Evolutionary conservation across 73 alveolate species (phyloP).

Genomic region (Paraurostyla sp.): DNA sequence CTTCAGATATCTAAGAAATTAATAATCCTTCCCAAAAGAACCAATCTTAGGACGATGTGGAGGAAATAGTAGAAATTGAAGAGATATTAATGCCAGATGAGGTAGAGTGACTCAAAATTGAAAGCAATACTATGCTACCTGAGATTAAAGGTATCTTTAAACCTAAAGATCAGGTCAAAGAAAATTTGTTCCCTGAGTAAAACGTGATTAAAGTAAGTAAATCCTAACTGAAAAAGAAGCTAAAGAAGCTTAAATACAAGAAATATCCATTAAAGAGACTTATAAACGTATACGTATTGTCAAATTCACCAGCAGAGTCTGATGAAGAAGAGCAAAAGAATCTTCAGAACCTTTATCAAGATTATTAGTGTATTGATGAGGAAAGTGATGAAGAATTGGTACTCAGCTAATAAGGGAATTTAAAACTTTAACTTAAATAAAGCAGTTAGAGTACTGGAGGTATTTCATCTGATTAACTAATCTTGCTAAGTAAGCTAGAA

Average conservation of each 20-base stretch:
- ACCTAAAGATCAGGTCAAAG: too few species aligned
- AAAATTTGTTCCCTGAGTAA: not conserved
- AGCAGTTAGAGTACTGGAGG: too few species aligned
- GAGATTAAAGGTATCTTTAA: too few species aligned
- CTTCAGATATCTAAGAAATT: not conserved
- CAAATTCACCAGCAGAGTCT: constrained; percentile 32
- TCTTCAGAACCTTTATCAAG: not conserved
- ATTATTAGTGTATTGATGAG: not conserved
- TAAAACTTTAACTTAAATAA: not conserved
- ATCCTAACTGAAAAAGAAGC: not conserved
- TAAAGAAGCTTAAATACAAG: constrained; percentile 6
- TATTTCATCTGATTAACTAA: too few species aligned
- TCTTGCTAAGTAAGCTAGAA: too few species aligned
- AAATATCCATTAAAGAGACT: constrained; percentile 32
- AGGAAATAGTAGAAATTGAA: not conserved
- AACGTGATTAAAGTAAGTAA: not conserved
- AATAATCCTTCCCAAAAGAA: not conserved
- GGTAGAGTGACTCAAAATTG: too few species aligned
- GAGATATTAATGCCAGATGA: too few species aligned
- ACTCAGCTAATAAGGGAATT: not conserved
- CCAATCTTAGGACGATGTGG: not conserved
- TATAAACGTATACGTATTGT: constrained; percentile 20
- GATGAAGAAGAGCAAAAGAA: constrained; percentile 18
- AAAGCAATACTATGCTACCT: too few species aligned
- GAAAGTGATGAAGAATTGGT: not conserved